A percentile compares a stretch with the other conserved stretches of the same genome.
Evolutionary conservation across 495 filamentous ascomycete species (phyloP).

Genomic region (Ascodesmis nigricans): DNA sequence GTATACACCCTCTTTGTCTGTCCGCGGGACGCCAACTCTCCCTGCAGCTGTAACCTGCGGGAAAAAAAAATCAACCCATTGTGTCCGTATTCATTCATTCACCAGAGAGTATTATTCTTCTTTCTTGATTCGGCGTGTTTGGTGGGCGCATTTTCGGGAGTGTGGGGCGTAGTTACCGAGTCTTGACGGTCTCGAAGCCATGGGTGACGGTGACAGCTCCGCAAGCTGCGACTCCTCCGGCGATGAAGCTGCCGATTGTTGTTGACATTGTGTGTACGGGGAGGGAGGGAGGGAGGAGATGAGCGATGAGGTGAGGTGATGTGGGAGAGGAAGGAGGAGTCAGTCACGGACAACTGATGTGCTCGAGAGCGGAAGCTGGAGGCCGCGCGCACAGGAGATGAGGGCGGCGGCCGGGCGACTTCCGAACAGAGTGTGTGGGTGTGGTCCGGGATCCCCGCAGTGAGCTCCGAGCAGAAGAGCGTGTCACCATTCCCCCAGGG

Average conservation of each 20-base stretch:
- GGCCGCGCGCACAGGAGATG: too few species aligned
- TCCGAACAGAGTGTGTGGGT: too few species aligned
- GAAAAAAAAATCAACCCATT: constrained; percentile 8
- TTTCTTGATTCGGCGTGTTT: neutral
- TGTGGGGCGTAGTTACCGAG: constrained; percentile 38
- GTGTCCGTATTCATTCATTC: neutral
- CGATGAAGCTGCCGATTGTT: constrained; percentile 45
- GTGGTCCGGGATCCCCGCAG: too few species aligned
- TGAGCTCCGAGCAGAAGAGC: too few species aligned
- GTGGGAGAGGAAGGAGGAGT: too few species aligned
- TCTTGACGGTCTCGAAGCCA: constrained; percentile 97
- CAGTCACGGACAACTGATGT: too few species aligned
- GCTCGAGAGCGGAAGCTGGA: too few species aligned
- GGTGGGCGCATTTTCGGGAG: constrained; percentile 1
- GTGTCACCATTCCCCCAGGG: too few species aligned
- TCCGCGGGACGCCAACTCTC: constrained; percentile 72
- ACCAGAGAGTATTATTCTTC: too few species aligned
- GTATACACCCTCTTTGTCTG: constrained; percentile 69
- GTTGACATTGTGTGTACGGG: constrained; percentile 13
- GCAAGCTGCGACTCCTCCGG: constrained; percentile 88
- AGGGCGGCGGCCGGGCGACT: too few species aligned
- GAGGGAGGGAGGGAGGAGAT: neutral
- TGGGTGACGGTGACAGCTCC: constrained; percentile 96
- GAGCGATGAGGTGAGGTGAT: neutral
- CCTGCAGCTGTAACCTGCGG: constrained; percentile 74